Conservation (phyloP, 345 rosid genomes). For the Eucalyptus cladocalyx region DNA sequence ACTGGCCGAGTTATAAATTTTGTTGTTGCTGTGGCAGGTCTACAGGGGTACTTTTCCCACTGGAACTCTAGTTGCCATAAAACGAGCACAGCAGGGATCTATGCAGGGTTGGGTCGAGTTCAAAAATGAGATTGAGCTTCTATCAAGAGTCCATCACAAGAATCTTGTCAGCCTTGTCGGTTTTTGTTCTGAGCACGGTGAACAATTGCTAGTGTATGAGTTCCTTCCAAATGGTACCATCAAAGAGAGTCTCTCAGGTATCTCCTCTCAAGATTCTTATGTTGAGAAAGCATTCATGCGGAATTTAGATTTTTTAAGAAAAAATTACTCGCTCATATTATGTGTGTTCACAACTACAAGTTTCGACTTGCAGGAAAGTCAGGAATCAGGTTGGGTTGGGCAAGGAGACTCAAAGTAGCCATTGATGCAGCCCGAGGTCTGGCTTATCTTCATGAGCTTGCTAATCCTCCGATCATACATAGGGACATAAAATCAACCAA, state of each 20-base stretch:
- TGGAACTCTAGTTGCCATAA: conserved; percentile 54
- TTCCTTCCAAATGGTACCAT: conserved; percentile 58
- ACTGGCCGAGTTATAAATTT: background rate
- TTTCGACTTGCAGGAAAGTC: conserved; percentile 38
- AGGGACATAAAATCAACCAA: conserved; percentile 85
- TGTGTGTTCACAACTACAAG: background rate
- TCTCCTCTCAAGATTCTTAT: background rate
- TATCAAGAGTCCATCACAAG: conserved; percentile 83
- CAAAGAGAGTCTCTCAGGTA: conserved; percentile 65
- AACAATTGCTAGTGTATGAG: conserved; percentile 74
- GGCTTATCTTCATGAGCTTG: conserved; percentile 88
- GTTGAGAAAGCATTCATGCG: background rate
- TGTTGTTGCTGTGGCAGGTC: conserved; percentile 27
- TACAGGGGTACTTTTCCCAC: conserved; percentile 53
- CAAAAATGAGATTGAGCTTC: conserved; percentile 84
- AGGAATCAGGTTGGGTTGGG: conserved; percentile 78
- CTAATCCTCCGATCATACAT: conserved; percentile 91
- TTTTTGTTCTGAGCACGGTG: conserved; percentile 60
- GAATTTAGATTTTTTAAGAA: background rate
- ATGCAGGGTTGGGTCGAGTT: conserved; percentile 76
- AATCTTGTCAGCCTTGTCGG: conserved; percentile 65
- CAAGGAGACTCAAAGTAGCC: conserved; percentile 61
- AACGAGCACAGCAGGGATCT: conserved; percentile 79
- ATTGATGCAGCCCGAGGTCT: conserved; percentile 81
- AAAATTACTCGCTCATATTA: background rate